These are phyloP conservation scores for Epicoccum sorghinum DNA, from an alignment of 2,329 filamentous ascomycete genomes.

Conservation along the genomic window DNA sequence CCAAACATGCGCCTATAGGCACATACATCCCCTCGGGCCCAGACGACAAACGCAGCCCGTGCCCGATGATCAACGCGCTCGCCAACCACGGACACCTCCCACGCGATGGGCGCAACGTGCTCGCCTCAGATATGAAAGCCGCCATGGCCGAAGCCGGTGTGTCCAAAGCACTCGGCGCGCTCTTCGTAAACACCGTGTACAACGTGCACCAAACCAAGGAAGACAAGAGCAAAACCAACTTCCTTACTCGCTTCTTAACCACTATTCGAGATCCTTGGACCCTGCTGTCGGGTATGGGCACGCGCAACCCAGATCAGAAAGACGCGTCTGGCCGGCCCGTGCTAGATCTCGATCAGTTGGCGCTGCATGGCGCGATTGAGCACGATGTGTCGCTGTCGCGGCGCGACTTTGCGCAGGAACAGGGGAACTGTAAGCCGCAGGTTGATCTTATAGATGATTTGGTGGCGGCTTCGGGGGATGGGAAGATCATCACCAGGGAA, in stretches of 20 bases:
- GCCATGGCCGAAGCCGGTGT: constrained; percentile 9
- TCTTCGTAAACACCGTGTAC: constrained; percentile 13
- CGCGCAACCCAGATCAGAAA: constrained; percentile 6
- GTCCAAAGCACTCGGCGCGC: neutral
- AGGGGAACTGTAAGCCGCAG: constrained; percentile 13
- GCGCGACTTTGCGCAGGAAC: constrained; percentile 11
- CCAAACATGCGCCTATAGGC: constrained; percentile 2
- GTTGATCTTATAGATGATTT: constrained; percentile 1
- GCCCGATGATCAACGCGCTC: constrained; percentile 47
- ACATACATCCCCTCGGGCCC: constrained; percentile 5
- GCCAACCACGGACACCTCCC: constrained; percentile 50
- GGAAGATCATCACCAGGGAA: constrained; percentile 2
- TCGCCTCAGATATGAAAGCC: constrained; percentile 7
- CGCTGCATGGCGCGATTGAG: constrained; percentile 11
- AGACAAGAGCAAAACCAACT: neutral
- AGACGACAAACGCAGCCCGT: constrained; percentile 27
- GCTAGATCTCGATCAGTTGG: constrained; percentile 13
- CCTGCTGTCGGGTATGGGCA: constrained; percentile 4
- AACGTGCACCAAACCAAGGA: constrained; percentile 5
- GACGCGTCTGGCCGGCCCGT: constrained; percentile 1
- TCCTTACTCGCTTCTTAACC: neutral
- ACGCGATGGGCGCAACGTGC: constrained; percentile 28
- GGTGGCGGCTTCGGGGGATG: constrained; percentile 2
- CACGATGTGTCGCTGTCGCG: constrained; percentile 16
- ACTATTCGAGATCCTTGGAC: constrained; percentile 11